Base-by-base conservation (phyloP, 2,329 filamentous ascomycete species). In the Orbilia javanica region DNA sequence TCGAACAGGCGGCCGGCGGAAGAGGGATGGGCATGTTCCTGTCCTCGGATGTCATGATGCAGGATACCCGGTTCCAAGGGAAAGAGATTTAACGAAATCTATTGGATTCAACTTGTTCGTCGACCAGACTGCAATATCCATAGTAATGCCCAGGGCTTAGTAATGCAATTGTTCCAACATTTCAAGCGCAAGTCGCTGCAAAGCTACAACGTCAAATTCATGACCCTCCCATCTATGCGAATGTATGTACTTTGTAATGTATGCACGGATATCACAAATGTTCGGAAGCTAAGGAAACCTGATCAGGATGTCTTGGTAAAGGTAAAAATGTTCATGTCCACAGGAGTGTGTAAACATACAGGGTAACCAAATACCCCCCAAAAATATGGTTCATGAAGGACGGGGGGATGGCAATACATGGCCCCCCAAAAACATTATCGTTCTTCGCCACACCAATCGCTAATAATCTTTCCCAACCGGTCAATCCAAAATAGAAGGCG, bases 261-360 rank as follows among this genome's bases (percentile, higher is more conserved):
- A 44, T 44, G 4, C 8, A 34, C 5, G 31, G 4, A 52, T 50
- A 50, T 22, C 46, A 25, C 42, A 13, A 66, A 66, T 65, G 62
- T 48, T 36, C 4, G 46, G n/a, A 20, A 63, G 18, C n/a, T 25
- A 22, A 25, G 46, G 46, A 50, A 39, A 15, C 42, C 31, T n/a
- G n/a, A n/a, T 67, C 48, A 31, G 55, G 36, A 67, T 31, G 29
- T 52, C 48, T 52, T 67, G 63, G 60, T 60, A 34, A 60, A 57
- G 31, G 42, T 44, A 44, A 55, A 60, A 65, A 65, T 72, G 42
- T 72, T 65, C 68, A 57, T 72, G 52, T 72, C 52, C 68, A 64
- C 57, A 57, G 57, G 36, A 65, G 68, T 55, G 44, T 72, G 44
- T 72, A 71, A 72, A 65, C 68, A 71, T 71, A 72, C 68, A 72